A percentile compares a stretch with the other conserved stretches of the same genome.
Conservation (phyloP, 257 asterid genomes). For the Nicotiana sylvestris region DNA sequence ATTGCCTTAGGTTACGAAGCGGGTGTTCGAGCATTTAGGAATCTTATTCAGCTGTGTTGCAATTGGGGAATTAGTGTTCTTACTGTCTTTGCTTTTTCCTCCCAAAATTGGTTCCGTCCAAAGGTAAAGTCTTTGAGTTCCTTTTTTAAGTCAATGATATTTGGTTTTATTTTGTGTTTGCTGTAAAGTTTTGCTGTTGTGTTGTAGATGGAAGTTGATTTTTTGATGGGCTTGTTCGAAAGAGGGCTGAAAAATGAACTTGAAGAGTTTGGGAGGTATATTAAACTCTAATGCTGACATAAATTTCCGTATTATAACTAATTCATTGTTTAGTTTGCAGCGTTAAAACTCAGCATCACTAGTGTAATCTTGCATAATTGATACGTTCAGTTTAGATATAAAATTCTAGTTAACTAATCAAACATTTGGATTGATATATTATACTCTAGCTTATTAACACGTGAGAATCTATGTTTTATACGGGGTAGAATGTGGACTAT, state of each 20-base stretch:
- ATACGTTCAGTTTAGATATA: not conserved
- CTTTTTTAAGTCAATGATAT: not conserved
- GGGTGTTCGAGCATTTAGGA: conserved; percentile 39
- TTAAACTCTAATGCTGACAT: no score
- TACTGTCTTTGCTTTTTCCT: conserved; percentile 63
- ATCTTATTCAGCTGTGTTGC: conserved; percentile 39
- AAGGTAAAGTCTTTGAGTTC: conserved; percentile 32
- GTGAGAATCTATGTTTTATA: not conserved
- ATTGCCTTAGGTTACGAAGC: conserved; percentile 46
- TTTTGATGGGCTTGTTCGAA: conserved; percentile 30
- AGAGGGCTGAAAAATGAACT: conserved; percentile 19
- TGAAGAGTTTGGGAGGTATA: not conserved
- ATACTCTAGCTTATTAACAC: no score
- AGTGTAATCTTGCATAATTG: not conserved
- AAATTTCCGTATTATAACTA: not conserved
- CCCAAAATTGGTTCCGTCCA: conserved; percentile 66
- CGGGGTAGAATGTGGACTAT: not conserved
- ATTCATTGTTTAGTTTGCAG: not conserved
- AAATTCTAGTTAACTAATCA: not conserved
- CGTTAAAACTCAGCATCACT: not conserved
- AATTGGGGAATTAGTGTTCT: conserved; percentile 49
- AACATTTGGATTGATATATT: no score
- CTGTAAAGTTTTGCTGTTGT: not conserved
- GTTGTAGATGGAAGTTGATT: conserved; percentile 27
- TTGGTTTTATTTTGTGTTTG: not conserved